Conservation (phyloP, 78 protist species). For the Isochrysis galbana region DNA sequence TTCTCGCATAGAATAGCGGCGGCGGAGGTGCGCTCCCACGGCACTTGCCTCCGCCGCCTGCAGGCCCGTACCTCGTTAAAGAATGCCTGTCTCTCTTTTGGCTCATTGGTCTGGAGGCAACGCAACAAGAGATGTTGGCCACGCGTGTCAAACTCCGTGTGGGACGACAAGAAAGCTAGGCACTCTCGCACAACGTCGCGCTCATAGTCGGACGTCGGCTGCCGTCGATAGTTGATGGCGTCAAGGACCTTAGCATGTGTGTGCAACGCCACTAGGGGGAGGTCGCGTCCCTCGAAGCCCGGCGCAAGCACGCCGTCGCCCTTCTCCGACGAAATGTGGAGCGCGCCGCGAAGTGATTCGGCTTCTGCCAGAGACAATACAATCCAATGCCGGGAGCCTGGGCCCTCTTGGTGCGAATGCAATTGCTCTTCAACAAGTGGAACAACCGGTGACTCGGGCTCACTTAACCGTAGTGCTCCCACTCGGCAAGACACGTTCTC, state of each 20-base stretch:
- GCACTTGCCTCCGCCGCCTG: neutral
- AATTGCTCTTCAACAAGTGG: neutral
- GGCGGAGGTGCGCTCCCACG: neutral
- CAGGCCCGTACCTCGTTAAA: conserved; percentile 10
- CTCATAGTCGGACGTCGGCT: neutral
- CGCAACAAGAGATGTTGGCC: conserved; percentile 33
- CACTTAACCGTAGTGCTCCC: neutral
- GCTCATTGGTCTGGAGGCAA: conserved; percentile 31
- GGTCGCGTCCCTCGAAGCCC: neutral
- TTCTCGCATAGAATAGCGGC: neutral
- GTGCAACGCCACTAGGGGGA: neutral
- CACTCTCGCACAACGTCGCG: conserved; percentile 8
- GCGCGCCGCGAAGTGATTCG: conserved; percentile 56
- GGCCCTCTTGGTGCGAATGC: conserved; percentile 1
- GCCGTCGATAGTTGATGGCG: neutral
- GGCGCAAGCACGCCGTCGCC: neutral
- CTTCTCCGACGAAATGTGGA: conserved; percentile 36
- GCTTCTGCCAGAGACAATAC: conserved; percentile 74
- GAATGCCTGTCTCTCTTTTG: conserved; percentile 24
- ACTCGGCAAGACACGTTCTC: too few species aligned
- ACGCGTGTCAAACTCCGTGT: neutral
- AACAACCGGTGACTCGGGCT: neutral
- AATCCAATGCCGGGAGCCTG: conserved; percentile 5
- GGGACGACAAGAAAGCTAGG: neutral
- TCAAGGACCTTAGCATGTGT: neutral